Conservation (phyloP, 768 basidiomycete species). For the Agaricus subrufescens region DNA sequence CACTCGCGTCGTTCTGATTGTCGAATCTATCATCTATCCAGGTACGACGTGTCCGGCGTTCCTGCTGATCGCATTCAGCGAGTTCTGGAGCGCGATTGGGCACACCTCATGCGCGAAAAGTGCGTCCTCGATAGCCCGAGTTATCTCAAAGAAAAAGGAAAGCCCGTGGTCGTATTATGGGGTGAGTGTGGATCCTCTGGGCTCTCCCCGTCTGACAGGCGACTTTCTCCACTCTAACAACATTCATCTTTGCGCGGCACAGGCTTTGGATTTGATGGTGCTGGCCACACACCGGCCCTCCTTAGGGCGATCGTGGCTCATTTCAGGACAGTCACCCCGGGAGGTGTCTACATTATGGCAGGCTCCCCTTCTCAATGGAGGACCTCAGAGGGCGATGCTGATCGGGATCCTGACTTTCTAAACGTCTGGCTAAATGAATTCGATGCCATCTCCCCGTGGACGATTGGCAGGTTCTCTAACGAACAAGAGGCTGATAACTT, state of each 20-base stretch:
- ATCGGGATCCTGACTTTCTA: constrained; percentile 60
- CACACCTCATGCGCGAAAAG: constrained; percentile 59
- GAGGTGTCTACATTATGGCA: constrained; percentile 70
- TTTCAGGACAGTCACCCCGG: constrained; percentile 59
- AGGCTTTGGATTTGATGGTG: constrained; percentile 68
- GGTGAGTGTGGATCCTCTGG: constrained; percentile 29
- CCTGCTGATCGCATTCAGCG: constrained; percentile 61
- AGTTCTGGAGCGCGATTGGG: constrained; percentile 70
- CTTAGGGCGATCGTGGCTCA: constrained; percentile 51
- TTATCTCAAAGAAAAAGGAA: constrained; percentile 67
- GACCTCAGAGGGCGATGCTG: constrained; percentile 63
- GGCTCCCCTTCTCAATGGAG: constrained; percentile 77
- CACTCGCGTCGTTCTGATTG: constrained; percentile 5
- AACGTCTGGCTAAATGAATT: constrained; percentile 74
- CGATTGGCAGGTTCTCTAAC: constrained; percentile 63
- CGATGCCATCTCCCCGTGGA: constrained; percentile 82
- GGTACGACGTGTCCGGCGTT: constrained; percentile 86
- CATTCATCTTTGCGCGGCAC: not conserved
- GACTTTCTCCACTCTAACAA: not conserved
- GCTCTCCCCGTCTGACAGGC: not conserved
- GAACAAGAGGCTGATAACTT: constrained; percentile 61
- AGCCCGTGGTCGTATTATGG: constrained; percentile 72
- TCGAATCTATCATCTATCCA: constrained; percentile 20
- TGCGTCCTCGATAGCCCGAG: constrained; percentile 64
- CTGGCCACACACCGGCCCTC: constrained; percentile 57